These are phyloP conservation scores for Phaeophleospora eucalypticola DNA, from an alignment of 2,329 filamentous ascomycete genomes.

Conservation along the genomic window DNA sequence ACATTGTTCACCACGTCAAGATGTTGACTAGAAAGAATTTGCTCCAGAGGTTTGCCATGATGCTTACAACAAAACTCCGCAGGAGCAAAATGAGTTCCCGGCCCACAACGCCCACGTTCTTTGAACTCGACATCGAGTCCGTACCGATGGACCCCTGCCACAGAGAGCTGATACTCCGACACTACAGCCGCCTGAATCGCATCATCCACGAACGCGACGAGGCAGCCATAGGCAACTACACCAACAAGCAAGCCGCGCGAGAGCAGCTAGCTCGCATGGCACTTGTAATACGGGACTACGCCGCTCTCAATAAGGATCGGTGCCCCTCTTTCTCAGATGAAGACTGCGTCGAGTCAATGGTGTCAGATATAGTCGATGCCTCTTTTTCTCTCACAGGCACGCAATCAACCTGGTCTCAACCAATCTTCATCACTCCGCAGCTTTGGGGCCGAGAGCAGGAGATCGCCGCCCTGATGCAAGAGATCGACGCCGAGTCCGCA, in stretches of 20 bases:
- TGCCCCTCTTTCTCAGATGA: background rate
- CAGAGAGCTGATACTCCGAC: conserved; percentile 13
- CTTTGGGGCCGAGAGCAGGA: conserved; percentile 15
- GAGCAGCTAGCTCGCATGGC: conserved; percentile 19
- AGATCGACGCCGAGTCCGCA: conserved; percentile 4
- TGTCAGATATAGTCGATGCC: conserved; percentile 15
- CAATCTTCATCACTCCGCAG: conserved; percentile 9
- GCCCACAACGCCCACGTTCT: too few species aligned
- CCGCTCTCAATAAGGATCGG: too few species aligned
- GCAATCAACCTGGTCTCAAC: conserved; percentile 1
- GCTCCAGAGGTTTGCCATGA: too few species aligned
- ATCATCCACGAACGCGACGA: conserved; percentile 10
- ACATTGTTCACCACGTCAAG: too few species aligned
- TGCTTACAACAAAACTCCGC: too few species aligned
- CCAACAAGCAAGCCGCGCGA: conserved; percentile 13
- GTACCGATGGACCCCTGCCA: conserved; percentile 14
- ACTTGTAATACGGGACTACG: conserved; percentile 6
- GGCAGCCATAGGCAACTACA: conserved; percentile 7
- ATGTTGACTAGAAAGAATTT: too few species aligned
- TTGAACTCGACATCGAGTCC: too few species aligned
- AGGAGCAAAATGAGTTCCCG: too few species aligned
- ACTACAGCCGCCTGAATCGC: conserved; percentile 8
- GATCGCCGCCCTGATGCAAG: conserved; percentile 15
- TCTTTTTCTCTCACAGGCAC: conserved; percentile 5
- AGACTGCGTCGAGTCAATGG: conserved; percentile 7